Evolutionary conservation across 1,284 basidiomycete species (phyloP), one percentile per base, ranked within the genome.

Genomic region (Melanopsichium pennsylvanicum): DNA sequence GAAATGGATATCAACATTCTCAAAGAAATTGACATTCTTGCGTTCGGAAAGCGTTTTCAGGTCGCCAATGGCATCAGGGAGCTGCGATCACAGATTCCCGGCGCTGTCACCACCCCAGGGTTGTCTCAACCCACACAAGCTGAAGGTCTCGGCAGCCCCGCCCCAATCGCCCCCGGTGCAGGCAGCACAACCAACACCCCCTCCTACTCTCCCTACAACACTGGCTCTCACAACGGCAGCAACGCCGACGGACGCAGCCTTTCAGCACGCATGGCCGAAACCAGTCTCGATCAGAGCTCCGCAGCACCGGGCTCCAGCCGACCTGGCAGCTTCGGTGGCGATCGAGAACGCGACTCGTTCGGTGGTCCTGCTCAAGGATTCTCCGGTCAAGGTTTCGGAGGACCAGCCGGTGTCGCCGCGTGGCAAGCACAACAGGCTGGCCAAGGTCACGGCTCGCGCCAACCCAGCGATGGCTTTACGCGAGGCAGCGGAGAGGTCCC

Each of bases 61-160:
- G 93, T 99, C 50, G 89, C 91, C 27, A 93, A 95, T 74, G 93
- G 91, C n/a, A 97, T 99, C 78, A 84, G 87, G 19, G 95, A 98
- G 70, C 87, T 98, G 82, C 33, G 88, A 15, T 54, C 58, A 4
- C 46, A 49, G 39, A 33, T 68, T n/a, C 41, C 57, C 5, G 69
- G 58, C 25, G 55, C 49, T 3, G 48, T 35, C 11, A 32, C 54
- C 19, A 47, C 51, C 32, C 47, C 56, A 6, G 47, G 50, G 15
- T 8, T 50, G 18, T 31, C 58, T 16, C 56, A 59, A 32, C 40
- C 55, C 4, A 19, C 39, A 21, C 43, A 39, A 11, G 19, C 35
- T 6, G 62, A 64, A 22, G 57, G 57, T 23, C 54, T 63, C 13
- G 67, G 61, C 19, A 70, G 67, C 23, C 67, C 67, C 5, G 67